Base-by-base conservation (phyloP, 495 filamentous ascomycete species). In the Penicillium robsamsonii region DNA sequence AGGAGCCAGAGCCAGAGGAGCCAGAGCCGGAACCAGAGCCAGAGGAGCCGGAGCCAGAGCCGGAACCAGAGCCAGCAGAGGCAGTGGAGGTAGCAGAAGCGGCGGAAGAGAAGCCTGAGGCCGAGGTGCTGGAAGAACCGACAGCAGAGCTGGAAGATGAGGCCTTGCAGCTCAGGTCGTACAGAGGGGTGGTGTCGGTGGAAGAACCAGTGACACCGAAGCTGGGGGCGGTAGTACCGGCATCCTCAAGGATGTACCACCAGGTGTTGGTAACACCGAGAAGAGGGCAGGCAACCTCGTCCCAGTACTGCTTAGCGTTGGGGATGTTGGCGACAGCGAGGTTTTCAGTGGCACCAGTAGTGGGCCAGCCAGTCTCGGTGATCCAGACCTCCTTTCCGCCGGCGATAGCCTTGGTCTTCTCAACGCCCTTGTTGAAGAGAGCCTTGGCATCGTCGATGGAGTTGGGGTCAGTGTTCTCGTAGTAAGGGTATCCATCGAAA, bases 361-460 rank as follows among this genome's bases (percentile, higher is more conserved):
- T 84, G 53, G 92, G 92, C 80, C 87, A 93, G 58, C 92, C 92
- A 25, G 91, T 95, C 81, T 96, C 92, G 22, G 91, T 96, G 58
- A 96, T 80, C 87, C 92, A 92, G 64, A 96, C 83, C 13, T 81
- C 76, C 81, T 91, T 93, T 56, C 79, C 81, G 20, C 75, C 72
- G 50, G 80, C 82, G 37, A 75, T 84, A 25, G 67, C 67, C 61
- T 81, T 72, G 53, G 89, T 91, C 37, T 73, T 74, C 24, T 70
- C 62, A 12, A 87, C 75, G 24, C 88, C 82, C 25, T 81, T 82
- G 29, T 82, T 68, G 76, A 92, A 92, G 50, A 89, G 76, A 10
- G 52, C 44, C 60, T 81, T 82, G 68, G 77, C 84, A 61, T 82
- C 76, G 11, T 67, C 70, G 64, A 92, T 88, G 60, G 65, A 71